Evolutionary conservation across 257 asterid species (phyloP), one percentile per base, ranked within the genome.

Genomic region (Fraxinus pennsylvanica): DNA sequence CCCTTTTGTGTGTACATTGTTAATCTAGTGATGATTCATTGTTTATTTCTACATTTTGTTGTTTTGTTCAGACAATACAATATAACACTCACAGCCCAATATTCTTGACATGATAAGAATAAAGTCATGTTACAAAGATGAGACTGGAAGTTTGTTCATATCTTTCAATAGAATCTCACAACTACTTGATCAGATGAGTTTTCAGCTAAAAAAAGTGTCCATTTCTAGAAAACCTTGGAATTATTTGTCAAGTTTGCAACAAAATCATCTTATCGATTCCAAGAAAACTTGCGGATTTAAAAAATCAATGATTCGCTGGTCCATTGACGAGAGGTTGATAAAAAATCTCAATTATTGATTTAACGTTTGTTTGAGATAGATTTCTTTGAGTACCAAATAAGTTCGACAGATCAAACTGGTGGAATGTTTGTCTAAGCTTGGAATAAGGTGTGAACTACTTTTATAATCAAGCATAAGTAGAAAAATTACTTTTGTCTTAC

Each of bases 81-180:
- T 47, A n/a, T 66, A 32, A 9, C 35, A 68, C 52, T 76, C 69
- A 79, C 39, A 69, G 12, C 38, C 50, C 12, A 71, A 45, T 81
- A 83, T 54, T 80, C 80, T 74, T 76, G 88, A 86, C 85, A 76
- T 38, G 87, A 85, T 80, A 12, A 77, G 87, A 86, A 85, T 80
- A 72, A 76, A 78, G 68, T 71, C 83, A 78, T 79, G 71, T 78
- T 73, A 69, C n/a, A 54, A 54, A 17, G 65, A 17, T n/a, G 12
- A 17, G 25, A 5, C 9, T 19, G 3, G 61, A 15, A 7, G 6
- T n/a, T 54, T 5, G 15, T 43, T 43, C 47, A 9, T 45, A 13
- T 45, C 17, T 45, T 45, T 45, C 15, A 41, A 41, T 41, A 41
- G 15, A 41, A 2, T 9, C 14, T 17, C 4, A 3, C 4, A 15